phyloP scores from a whole-genome alignment of 768 basidiomycete genomes.

The Fistulinella prunicolor region DNA sequence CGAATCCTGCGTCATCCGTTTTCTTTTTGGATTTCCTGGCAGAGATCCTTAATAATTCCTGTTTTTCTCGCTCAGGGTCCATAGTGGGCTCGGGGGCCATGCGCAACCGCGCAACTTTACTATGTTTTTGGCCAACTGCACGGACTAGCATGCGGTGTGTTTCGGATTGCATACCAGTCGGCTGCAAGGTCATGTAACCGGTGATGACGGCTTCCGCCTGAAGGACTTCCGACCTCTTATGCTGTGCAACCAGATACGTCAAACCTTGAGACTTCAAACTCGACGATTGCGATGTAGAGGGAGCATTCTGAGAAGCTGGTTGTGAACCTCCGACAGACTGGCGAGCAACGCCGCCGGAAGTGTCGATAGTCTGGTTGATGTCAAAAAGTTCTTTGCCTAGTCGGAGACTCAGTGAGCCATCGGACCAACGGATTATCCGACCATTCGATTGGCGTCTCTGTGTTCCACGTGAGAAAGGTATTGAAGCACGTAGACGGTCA shows the following conservation, averaged over 20 bases:
- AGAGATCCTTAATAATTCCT: constrained; percentile 62
- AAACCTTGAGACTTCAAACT: constrained; percentile 63
- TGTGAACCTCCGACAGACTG: constrained; percentile 51
- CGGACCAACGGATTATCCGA: constrained; percentile 92
- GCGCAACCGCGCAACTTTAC: constrained; percentile 72
- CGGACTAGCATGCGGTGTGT: constrained; percentile 87
- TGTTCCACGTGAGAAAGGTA: constrained; percentile 1
- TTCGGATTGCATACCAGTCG: constrained; percentile 87
- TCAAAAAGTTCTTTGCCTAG: constrained; percentile 95
- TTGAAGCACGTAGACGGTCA: constrained; percentile 7
- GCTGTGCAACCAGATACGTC: constrained; percentile 88
- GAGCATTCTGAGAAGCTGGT: constrained; percentile 40
- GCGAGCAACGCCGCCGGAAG: constrained; percentile 63
- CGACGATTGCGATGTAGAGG: constrained; percentile 36
- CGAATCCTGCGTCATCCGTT: constrained; percentile 48
- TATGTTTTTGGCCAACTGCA: constrained; percentile 82
- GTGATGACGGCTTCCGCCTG: constrained; percentile 83
- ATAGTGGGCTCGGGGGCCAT: constrained; percentile 76
- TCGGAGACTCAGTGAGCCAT: constrained; percentile 86
- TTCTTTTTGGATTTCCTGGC: constrained; percentile 64
- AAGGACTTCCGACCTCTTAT: constrained; percentile 80
- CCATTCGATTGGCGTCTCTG: constrained; percentile 88
- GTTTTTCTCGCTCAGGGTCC: constrained; percentile 73
- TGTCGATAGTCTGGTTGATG: constrained; percentile 76
- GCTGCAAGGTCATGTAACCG: constrained; percentile 79